phyloP scores from a whole-genome alignment of 441 rosid species.

The Mallotus japonicus region DNA sequence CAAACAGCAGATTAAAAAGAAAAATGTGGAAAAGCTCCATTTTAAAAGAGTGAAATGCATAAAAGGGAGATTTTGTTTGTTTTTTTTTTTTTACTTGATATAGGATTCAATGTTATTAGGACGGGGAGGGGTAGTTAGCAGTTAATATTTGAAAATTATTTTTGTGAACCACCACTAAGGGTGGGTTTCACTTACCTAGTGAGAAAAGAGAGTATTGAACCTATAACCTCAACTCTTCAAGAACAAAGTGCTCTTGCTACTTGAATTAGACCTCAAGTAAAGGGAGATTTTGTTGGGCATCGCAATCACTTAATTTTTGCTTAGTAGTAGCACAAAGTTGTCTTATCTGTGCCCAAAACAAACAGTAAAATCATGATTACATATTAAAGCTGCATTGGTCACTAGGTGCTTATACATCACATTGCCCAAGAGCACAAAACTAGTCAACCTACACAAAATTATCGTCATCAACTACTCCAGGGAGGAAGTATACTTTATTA shows the following conservation, averaged over 20 bases:
- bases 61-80: conserved; percentile 19
- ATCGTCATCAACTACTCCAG: not conserved
- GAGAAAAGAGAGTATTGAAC: too few relatives aligned
- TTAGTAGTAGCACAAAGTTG: not conserved
- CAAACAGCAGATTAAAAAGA: conserved; percentile 18
- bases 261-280: too few relatives aligned
- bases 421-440: too few relatives aligned
- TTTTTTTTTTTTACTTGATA: too few relatives aligned
- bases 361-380: not conserved
- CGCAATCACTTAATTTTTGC: not conserved
- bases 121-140: too few relatives aligned
- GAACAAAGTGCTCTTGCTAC: too few relatives aligned
- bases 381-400: not conserved
- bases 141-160: too few relatives aligned
- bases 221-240: too few relatives aligned
- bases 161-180: too few relatives aligned
- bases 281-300: conserved; percentile 19
- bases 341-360: not conserved
- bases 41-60: conserved; percentile 25
- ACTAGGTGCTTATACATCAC: not conserved
- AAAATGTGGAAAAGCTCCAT: conserved; percentile 4
- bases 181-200: too few relatives aligned
- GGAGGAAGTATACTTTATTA: too few relatives aligned
- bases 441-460: not conserved
- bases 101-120: too few relatives aligned